Evolutionary conservation across 352 stramenopile species (phyloP).

Genomic region (Phytopythium ostracodes): DNA sequence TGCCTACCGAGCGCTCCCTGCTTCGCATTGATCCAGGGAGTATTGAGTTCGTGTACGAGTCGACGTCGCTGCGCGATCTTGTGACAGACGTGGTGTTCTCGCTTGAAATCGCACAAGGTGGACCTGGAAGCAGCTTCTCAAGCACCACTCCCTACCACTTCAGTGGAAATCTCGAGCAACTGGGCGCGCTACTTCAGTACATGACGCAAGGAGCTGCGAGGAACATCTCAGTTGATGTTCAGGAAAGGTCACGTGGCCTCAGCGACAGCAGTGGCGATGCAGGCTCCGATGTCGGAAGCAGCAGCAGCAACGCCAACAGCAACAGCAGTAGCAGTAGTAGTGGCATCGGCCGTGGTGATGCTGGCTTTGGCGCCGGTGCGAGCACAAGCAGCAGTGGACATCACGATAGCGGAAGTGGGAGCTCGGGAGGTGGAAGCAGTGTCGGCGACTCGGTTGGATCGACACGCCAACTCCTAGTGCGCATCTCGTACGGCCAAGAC

Average conservation of each 20-base stretch:
- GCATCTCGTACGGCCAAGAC: neutral
- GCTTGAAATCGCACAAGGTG: neutral
- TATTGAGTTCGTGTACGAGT: constrained; percentile 3
- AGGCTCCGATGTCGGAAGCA: too few relatives aligned
- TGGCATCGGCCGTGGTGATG: too few relatives aligned
- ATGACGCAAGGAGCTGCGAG: constrained; percentile 11
- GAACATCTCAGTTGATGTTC: neutral
- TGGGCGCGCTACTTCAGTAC: constrained; percentile 8
- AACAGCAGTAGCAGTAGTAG: too few relatives aligned
- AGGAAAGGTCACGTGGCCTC: too few relatives aligned
- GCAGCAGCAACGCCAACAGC: neutral
- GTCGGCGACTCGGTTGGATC: too few relatives aligned
- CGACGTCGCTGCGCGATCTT: neutral
- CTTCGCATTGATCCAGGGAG: neutral
- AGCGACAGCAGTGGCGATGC: neutral
- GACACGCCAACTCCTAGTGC: too few relatives aligned
- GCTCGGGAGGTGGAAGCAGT: too few relatives aligned
- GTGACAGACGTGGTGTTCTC: constrained; percentile 2
- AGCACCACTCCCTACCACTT: neutral
- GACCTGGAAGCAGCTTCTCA: neutral
- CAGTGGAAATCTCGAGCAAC: neutral
- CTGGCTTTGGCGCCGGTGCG: neutral
- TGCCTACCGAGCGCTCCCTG: neutral
- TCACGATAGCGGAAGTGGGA: neutral
- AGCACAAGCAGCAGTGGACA: neutral